A percentile compares a stretch with the other conserved stretches of the same genome.
Evolutionary conservation across 495 filamentous ascomycete genomes (phyloP).

Genomic region (Penicillium samsonianum): DNA sequence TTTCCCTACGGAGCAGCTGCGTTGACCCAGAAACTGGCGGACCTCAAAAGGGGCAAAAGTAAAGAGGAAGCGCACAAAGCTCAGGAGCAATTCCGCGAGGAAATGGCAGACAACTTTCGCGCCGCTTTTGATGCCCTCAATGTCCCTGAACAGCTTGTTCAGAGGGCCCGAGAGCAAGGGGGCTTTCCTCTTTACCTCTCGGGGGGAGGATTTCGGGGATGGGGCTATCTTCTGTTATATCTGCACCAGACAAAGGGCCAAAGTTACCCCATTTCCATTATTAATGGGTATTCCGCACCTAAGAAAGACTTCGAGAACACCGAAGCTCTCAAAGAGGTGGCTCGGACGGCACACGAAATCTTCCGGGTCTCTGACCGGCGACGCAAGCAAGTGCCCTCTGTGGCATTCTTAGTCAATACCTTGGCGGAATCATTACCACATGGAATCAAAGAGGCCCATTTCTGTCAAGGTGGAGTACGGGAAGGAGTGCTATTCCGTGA

Average conservation of each 20-base stretch:
- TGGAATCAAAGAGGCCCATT: conserved; percentile 69
- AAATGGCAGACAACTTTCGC: conserved; percentile 60
- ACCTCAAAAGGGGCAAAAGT: conserved; percentile 40
- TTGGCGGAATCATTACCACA: conserved; percentile 66
- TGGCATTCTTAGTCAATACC: conserved; percentile 73
- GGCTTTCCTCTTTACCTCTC: conserved; percentile 78
- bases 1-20: conserved; percentile 89
- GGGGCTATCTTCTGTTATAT: conserved; percentile 71
- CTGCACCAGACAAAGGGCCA: conserved; percentile 64
- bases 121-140: conserved; percentile 59
- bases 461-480: conserved; percentile 83
- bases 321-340: conserved; percentile 54
- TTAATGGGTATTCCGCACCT: conserved; percentile 75
- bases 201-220: conserved; percentile 88
- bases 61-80: conserved; percentile 31
- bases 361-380: conserved; percentile 84
- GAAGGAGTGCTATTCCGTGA: conserved; percentile 74
- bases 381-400: conserved; percentile 78
- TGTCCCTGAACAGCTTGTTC: conserved; percentile 54
- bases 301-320: conserved; percentile 64
- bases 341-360: conserved; percentile 50
- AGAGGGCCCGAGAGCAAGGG: conserved; percentile 38
- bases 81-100: conserved; percentile 47
- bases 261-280: conserved; percentile 81
- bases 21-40: conserved; percentile 60